Base-by-base conservation (phyloP, 1,139 yeast species). In the Geotrichum fermentans region DNA sequence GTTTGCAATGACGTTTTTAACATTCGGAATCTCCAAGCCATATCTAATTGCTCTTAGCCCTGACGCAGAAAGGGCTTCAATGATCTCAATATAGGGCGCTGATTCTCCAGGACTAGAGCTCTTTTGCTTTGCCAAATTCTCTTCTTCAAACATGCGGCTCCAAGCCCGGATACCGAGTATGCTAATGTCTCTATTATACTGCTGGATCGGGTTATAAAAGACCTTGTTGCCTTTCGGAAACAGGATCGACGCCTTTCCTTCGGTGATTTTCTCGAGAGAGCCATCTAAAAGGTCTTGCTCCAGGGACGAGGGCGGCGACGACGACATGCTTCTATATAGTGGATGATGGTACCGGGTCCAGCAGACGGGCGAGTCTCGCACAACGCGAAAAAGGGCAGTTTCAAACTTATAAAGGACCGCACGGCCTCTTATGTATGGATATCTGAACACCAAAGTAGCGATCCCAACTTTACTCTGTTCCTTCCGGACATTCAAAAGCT, bases 201-300 rank as follows among this genome's bases (percentile, higher is more conserved):
- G 97, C 67, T 92, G 98, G 52, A 92, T 85, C 4, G 96, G 97
- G 63, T 92, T 92, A 70, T 94, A 92, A 63, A 92, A 92, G 11
- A 92, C 97, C 58, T 82, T 83, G 52, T 82, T 82, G 59, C 79
- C 78, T 61, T 82, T 77, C 3, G 95, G 90, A 52, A 84, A 83
- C 45, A 87, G 72, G 50, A 90, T 81, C 29, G 80, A 77, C 6
- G 97, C 96, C 52, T 76, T 72, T 1, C 97, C 97, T 66, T 90
- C 97, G 32, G 74, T 45, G n/a, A 45, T 28, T 16, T 56, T 54
- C 21, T 57, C 58, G 43, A 52, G 35, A 22, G 16, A 30, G 28
- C 29, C 14, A 20, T 44, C 42, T n/a, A n/a, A n/a, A n/a, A n/a
- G n/a, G n/a, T n/a, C n/a, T n/a, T n/a, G n/a, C n/a, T n/a, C n/a